Evolutionary conservation across 805 yeast genomes (phyloP), one percentile per base, ranked within the genome.

Genomic region (Schizosaccharomyces pombe): DNA sequence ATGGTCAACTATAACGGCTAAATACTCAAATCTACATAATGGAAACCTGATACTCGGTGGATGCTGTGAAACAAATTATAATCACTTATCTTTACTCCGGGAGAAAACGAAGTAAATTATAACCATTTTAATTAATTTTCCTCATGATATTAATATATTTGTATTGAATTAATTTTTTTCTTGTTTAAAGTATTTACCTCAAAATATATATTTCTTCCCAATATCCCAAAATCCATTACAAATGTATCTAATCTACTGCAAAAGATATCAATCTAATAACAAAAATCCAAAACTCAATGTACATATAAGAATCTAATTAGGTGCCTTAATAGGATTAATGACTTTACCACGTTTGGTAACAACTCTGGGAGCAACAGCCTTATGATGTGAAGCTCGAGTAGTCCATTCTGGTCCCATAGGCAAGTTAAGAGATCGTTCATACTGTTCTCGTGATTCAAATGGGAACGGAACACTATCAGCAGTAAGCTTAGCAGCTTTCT

Each of bases 381-480:
- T 78, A 70, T 86, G 94, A 70, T 83, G 91, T 2, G 94, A 78
- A 55, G 78, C 81, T 63, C 85, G 78, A 5, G 94, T 77, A 6
- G 89, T 79, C 97, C 97, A 91, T 68, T 91, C 95, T 66, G 84
- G 93, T 28, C 97, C 97, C 57, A 91, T 71, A n/a, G 97, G 96
- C 85, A 85, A 81, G 64, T 94, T 76, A 62, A 91, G 71, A 4
- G 94, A 79, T 64, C 95, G 77, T 67, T 91, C 98, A 66, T 91
- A 91, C 68, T 91, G 97, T 64, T 86, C 97, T 64, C 80, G 75
- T 57, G 80, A 81, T 69, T 91, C 96, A 66, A 75, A 91, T 57
- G 96, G 96, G 75, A 80, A 89, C 29, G 97, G 97, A 52, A 91
- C 95, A n/a, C 81, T 78, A 40, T 79, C 74, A 1, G 95, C 82